Base-by-base conservation (phyloP, 768 basidiomycete species). In the Boletus insuetus region DNA sequence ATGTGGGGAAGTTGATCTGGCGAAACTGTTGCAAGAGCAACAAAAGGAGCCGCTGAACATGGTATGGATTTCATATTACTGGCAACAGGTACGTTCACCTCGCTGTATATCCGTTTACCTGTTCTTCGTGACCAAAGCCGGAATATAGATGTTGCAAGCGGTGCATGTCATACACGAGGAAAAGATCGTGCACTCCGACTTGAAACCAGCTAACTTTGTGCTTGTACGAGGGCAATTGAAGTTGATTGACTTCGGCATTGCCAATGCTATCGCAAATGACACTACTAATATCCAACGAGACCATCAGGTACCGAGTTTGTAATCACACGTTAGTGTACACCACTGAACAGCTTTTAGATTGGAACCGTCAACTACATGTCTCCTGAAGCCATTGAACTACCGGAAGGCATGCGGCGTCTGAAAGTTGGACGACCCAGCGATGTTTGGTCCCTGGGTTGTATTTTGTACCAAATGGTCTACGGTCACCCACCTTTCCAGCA, bases 321-420 rank as follows among this genome's bases (percentile, higher is more conserved):
- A 22, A 14, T 22, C 37, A 8, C 29, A 22, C 44, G 24, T 19
- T 41, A 20, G 29, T 17, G 5, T 5, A 31, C 51, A 26, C 53
- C 14, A 35, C 53, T 48, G 38, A 54, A 20, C 46, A 40, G 39
- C 24, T 16, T 64, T 19, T 63, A 96, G 90, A 88, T 99, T 61
- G 96, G 96, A 3, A 96, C 94, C 2, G 89, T 97, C 37, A 99
- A 99, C 67, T 99, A 96, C 69, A 99, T 99, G 96, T 94, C 93
- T 51, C 96, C 96, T 0, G 96, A 99, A 72, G 93, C 96, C 13
- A 93, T 99, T 51, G 91, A 94, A 66, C 75, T 90, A 20, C 86
- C 86, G 5, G 91, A 90, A 53, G 92, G 88, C 41, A 90, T 86
- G 85, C 82, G 89, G 13, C 82, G 92, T 24, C 82, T 96, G 54